These are phyloP conservation scores for Nidularia pulvinata DNA, from an alignment of 768 basidiomycete species.

Conservation along the genomic window DNA sequence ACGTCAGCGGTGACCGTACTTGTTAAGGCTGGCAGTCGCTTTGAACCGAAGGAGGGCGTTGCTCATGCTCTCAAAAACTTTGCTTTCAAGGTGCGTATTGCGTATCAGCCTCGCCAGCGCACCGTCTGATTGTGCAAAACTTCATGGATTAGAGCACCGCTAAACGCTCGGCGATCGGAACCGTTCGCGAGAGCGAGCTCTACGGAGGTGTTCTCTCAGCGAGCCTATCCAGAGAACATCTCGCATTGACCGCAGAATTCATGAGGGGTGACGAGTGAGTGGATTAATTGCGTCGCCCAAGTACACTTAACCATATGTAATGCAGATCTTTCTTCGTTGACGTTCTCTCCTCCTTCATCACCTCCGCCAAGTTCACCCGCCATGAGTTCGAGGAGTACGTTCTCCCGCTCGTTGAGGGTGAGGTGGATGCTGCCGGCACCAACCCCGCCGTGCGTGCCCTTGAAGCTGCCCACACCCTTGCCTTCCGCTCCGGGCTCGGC, in stretches of 20 bases:
- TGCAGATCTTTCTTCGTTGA: conserved; percentile 87
- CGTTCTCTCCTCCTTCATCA: conserved; percentile 81
- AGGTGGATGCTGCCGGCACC: conserved; percentile 57
- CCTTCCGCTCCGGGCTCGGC: conserved; percentile 95
- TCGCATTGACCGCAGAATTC: conserved; percentile 95
- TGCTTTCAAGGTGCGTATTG: conserved; percentile 87
- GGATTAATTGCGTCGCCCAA: not conserved
- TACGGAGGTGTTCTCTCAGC: conserved; percentile 91
- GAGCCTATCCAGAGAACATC: conserved; percentile 84
- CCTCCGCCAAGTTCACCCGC: conserved; percentile 78
- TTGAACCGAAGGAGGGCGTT: conserved; percentile 85
- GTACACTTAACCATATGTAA: conserved; percentile 1
- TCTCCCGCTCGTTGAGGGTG: conserved; percentile 66
- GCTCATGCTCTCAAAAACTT: conserved; percentile 98
- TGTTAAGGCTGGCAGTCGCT: conserved; percentile 91
- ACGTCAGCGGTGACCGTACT: conserved; percentile 88
- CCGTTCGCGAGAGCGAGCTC: conserved; percentile 90
- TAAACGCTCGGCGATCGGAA: conserved; percentile 86
- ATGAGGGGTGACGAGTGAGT: conserved; percentile 95
- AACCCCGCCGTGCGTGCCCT: conserved; percentile 72
- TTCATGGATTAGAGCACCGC: conserved; percentile 68
- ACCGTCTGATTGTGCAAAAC: not conserved
- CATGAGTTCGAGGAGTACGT: conserved; percentile 81
- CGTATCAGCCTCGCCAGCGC: not conserved
- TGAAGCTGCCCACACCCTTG: conserved; percentile 86